Conservation (phyloP, 2,329 filamentous ascomycete genomes). For the Emmonsiellopsis sp. region DNA sequence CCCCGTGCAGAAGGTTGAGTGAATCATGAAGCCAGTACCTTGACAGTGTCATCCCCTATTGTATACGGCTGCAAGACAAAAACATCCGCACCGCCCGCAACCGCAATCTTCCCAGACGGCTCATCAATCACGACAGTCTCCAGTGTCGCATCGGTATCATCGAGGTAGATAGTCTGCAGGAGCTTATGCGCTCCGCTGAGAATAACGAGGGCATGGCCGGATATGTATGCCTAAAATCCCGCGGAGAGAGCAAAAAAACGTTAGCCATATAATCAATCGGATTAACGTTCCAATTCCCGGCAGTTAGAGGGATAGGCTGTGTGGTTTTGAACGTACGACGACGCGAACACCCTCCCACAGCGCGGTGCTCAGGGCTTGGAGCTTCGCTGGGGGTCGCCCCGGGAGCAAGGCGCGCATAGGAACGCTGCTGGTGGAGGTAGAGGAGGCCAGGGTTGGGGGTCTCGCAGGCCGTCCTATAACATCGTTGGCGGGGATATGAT, state of each 20-base stretch:
- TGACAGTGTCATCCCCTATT: constrained; percentile 59
- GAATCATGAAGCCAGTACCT: constrained; percentile 44
- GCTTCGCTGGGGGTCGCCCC: constrained; percentile 65
- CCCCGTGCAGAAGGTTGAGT: background rate
- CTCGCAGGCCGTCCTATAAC: constrained; percentile 8
- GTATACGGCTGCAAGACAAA: constrained; percentile 72
- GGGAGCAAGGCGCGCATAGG: constrained; percentile 72
- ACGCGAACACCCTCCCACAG: constrained; percentile 64
- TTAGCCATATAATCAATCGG: background rate
- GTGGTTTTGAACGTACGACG: constrained; percentile 46
- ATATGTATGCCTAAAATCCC: constrained; percentile 65
- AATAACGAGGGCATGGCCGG: constrained; percentile 77
- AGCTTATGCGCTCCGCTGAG: constrained; percentile 64
- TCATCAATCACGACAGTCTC: constrained; percentile 76
- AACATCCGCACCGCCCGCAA: constrained; percentile 55
- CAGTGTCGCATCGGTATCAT: constrained; percentile 53
- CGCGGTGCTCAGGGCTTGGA: constrained; percentile 66
- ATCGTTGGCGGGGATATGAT: constrained; percentile 4
- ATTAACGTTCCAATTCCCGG: background rate
- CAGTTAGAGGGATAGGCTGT: background rate
- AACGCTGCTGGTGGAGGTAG: constrained; percentile 20
- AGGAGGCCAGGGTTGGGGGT: constrained; percentile 4
- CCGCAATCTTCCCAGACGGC: constrained; percentile 72
- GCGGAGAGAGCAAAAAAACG: background rate
- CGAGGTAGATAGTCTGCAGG: constrained; percentile 84